These are phyloP conservation scores for Pneumocystis murina DNA, from an alignment of 1,139 yeast species.

Conservation along the genomic window DNA sequence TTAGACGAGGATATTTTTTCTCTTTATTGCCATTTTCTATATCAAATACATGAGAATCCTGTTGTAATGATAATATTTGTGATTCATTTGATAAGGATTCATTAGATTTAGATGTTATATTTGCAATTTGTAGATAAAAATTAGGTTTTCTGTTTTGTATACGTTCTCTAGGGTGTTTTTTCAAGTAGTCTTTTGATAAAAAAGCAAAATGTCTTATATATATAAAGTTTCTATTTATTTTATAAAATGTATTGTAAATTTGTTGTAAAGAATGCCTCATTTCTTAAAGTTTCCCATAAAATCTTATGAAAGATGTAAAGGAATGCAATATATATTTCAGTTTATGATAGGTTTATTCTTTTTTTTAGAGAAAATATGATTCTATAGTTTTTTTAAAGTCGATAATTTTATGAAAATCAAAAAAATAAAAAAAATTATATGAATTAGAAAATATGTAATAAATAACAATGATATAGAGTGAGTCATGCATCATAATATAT, in stretches of 20 bases:
- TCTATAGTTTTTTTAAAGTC: background rate
- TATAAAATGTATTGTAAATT: background rate
- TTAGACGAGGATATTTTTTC: constrained; percentile 6
- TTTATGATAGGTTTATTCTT: background rate
- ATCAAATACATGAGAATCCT: background rate
- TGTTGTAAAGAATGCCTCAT: background rate
- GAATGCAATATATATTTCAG: background rate
- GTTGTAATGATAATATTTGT: background rate
- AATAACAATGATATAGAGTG: background rate
- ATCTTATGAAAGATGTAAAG: background rate
- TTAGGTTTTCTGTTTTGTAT: background rate
- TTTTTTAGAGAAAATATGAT: background rate
- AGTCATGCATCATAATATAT: background rate
- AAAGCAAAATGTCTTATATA: background rate
- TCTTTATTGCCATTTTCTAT: background rate
- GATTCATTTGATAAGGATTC: background rate
- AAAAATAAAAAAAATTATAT: background rate
- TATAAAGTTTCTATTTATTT: background rate
- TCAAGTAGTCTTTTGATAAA: background rate
- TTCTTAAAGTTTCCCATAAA: background rate
- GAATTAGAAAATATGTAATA: background rate
- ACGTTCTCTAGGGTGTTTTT: background rate
- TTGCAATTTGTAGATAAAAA: background rate
- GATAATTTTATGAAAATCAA: background rate
- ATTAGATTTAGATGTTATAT: background rate